Percentiles rank a stretch among this genome's conserved stretches.
Conservation (phyloP, 2,329 filamentous ascomycete genomes). For the Tolypocladium paradoxum region DNA sequence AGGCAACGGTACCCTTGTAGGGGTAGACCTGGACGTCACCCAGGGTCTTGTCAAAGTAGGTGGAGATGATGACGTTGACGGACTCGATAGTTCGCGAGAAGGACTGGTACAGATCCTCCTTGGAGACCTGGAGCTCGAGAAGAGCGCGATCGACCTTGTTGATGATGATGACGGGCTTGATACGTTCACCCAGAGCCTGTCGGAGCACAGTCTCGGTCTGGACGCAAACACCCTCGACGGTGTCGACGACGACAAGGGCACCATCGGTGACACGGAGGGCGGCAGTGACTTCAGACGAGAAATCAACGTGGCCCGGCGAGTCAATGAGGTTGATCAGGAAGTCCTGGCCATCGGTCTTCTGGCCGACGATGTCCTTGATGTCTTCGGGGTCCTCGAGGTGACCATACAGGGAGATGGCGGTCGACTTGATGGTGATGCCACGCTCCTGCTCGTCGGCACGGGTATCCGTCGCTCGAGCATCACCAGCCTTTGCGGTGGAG, state of each 20-base stretch:
- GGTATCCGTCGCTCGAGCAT: slow-evolving; percentile 92
- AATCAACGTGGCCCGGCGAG: slow-evolving; percentile 99
- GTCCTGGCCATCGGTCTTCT: slow-evolving; percentile 82
- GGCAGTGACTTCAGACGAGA: slow-evolving; percentile 98
- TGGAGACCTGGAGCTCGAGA: slow-evolving; percentile 94
- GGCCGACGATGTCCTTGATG: slow-evolving; percentile 83
- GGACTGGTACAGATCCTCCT: slow-evolving; percentile 99
- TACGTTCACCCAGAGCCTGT: slow-evolving; percentile 98
- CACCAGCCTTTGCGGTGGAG: slow-evolving; percentile 93
- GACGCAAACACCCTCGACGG: slow-evolving; percentile 98
- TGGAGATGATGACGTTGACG: slow-evolving; percentile 99
- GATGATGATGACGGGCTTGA: slow-evolving; percentile 99
- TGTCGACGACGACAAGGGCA: slow-evolving; percentile 99
- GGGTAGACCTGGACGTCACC: slow-evolving; percentile 99
- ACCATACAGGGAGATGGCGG: slow-evolving; percentile 96
- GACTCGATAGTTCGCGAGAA: slow-evolving; percentile 99
- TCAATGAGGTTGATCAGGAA: slow-evolving; percentile 99
- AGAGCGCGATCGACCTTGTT: slow-evolving; percentile 99
- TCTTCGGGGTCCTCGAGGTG: slow-evolving; percentile 72
- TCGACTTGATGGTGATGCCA: slow-evolving; percentile 99
- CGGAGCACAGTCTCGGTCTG: slow-evolving; percentile 99
- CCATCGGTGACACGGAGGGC: slow-evolving; percentile 99
- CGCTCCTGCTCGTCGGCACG: slow-evolving; percentile 97
- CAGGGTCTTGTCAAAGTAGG: slow-evolving; percentile 92
- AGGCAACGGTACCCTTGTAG: slow-evolving; percentile 93